phyloP scores from a whole-genome alignment of 1,284 basidiomycete species.

The Pyrrhoderma noxium region DNA sequence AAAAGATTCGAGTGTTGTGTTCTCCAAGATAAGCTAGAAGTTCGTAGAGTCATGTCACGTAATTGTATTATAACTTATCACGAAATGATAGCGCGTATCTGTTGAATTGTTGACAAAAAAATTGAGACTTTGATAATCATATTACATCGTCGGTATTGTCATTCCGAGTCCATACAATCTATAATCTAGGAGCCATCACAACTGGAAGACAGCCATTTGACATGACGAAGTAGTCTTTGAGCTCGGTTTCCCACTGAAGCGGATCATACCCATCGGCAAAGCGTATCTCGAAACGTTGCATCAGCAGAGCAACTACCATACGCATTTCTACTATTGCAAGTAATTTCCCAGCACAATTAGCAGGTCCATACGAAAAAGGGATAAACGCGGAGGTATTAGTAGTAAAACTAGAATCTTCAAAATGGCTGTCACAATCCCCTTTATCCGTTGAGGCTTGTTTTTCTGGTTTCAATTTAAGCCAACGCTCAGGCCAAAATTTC shows the following conservation, averaged over 20 bases:
- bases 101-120: no score
- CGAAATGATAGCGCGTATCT: no score
- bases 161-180: no score
- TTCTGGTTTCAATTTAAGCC: slow-evolving; percentile 24
- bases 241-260: slow-evolving; percentile 25
- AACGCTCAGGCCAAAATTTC: slow-evolving; percentile 36
- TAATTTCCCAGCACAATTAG: slow-evolving; percentile 30
- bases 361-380: slow-evolving; percentile 30
- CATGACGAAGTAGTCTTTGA: slow-evolving; percentile 28
- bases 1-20: no score
- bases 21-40: no score
- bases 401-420: background rate
- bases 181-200: slow-evolving; percentile 1
- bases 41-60: no score
- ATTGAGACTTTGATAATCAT: no score
- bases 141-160: no score
- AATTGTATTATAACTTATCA: no score
- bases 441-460: background rate
- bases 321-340: slow-evolving; percentile 29
- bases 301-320: slow-evolving; percentile 23
- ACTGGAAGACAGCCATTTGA: slow-evolving; percentile 25
- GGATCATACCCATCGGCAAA: slow-evolving; percentile 25
- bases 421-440: background rate
- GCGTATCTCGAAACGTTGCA: slow-evolving; percentile 28
- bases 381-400: slow-evolving; percentile 33